A percentile compares a stretch with the other conserved stretches of the same genome.
phyloP scores from a whole-genome alignment of 768 basidiomycete genomes.

The Grammothele lineata region DNA sequence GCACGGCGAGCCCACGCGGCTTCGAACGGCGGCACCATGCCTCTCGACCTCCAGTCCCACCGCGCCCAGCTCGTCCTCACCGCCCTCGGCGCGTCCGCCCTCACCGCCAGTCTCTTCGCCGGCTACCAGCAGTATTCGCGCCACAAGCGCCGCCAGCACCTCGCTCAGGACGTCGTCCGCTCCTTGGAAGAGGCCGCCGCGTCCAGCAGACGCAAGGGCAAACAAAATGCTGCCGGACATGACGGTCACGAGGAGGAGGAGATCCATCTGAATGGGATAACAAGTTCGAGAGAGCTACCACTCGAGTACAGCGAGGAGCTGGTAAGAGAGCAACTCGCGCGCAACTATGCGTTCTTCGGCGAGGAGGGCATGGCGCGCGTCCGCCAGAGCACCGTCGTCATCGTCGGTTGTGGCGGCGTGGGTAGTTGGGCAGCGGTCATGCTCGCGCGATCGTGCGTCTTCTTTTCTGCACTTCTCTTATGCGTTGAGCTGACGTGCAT shows the following conservation, averaged over 20 bases:
- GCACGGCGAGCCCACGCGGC: no score
- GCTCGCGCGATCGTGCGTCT: slow-evolving; percentile 82
- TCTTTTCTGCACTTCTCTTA: not conserved
- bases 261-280: slow-evolving; percentile 3
- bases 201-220: slow-evolving; percentile 3
- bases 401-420: slow-evolving; percentile 95
- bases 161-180: slow-evolving; percentile 53
- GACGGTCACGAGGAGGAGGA: slow-evolving; percentile 2
- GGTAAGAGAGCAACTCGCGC: slow-evolving; percentile 82
- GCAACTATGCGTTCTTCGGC: slow-evolving; percentile 94
- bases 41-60: slow-evolving; percentile 41
- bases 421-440: slow-evolving; percentile 96
- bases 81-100: slow-evolving; percentile 59
- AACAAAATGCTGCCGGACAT: not conserved
- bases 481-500: not conserved
- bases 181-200: slow-evolving; percentile 36
- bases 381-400: slow-evolving; percentile 69
- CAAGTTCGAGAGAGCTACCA: slow-evolving; percentile 1
- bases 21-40: no score
- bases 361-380: slow-evolving; percentile 83
- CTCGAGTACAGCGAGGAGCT: slow-evolving; percentile 70
- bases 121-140: slow-evolving; percentile 49
- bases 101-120: slow-evolving; percentile 57
- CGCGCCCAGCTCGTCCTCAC: slow-evolving; percentile 60
- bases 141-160: slow-evolving; percentile 43